Percentiles rank a stretch among this genome's conserved stretches.
phyloP scores from a whole-genome alignment of 768 basidiomycete genomes.

The Auriscalpium vulgare region DNA sequence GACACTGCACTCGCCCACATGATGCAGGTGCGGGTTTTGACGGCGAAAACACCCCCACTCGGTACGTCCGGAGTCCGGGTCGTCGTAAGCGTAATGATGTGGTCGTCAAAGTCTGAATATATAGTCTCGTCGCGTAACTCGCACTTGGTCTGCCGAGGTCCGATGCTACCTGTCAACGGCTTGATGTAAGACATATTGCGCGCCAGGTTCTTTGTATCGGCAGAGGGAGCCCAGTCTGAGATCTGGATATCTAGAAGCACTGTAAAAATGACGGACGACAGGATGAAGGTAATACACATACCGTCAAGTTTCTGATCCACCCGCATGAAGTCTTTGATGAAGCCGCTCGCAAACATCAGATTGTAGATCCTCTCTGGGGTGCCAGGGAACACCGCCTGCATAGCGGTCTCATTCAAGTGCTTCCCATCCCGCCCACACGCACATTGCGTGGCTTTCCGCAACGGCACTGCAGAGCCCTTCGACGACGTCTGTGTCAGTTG shows the following conservation, averaged over 20 bases:
- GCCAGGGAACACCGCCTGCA: constrained; percentile 78
- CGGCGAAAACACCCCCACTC: constrained; percentile 84
- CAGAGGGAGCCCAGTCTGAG: constrained; percentile 82
- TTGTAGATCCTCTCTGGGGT: constrained; percentile 95
- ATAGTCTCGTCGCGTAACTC: constrained; percentile 84
- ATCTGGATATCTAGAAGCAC: constrained; percentile 75
- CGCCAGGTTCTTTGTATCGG: constrained; percentile 59
- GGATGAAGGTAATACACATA: constrained; percentile 28
- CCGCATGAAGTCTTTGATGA: constrained; percentile 89
- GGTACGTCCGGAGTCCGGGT: constrained; percentile 94
- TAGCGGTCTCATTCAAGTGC: constrained; percentile 66
- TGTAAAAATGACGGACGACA: not conserved
- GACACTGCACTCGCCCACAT: constrained; percentile 84
- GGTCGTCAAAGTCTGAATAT: constrained; percentile 77
- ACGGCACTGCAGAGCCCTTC: constrained; percentile 10
- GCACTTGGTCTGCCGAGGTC: constrained; percentile 93
- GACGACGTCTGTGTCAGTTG: constrained; percentile 2
- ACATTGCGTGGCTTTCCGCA: constrained; percentile 60
- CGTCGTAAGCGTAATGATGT: constrained; percentile 76
- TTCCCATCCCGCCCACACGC: constrained; percentile 59
- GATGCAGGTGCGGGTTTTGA: constrained; percentile 91
- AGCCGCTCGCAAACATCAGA: constrained; percentile 91
- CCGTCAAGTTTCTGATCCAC: constrained; percentile 85
- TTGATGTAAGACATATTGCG: constrained; percentile 97
- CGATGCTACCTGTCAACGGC: constrained; percentile 78